Percentiles rank a stretch among this genome's conserved stretches.
Conservation (phyloP, 768 basidiomycete genomes). For the Sporobolomyces roseus region DNA sequence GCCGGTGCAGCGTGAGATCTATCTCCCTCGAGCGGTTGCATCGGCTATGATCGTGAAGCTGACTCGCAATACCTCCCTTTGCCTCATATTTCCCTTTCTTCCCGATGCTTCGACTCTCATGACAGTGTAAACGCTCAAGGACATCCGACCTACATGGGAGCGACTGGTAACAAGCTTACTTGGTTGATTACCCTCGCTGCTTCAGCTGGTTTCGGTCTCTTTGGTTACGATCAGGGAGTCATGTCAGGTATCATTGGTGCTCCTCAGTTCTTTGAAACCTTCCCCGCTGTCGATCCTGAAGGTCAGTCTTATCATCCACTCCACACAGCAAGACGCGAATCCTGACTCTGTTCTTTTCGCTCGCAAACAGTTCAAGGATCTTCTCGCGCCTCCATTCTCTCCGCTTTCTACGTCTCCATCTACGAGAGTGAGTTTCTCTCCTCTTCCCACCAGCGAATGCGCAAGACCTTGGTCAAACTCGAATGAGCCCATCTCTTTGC, state of each 20-base stretch:
- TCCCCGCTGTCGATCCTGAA: constrained; percentile 46
- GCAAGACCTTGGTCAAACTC: too few relatives aligned
- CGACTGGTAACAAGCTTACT: constrained; percentile 14
- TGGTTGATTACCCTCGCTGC: constrained; percentile 29
- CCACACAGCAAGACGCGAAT: too few relatives aligned
- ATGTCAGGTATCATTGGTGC: constrained; percentile 46
- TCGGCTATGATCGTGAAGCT: neutral
- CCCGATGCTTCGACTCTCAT: neutral
- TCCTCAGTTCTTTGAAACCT: constrained; percentile 44
- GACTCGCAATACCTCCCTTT: too few relatives aligned
- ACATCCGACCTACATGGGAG: constrained; percentile 22
- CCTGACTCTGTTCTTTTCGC: too few relatives aligned
- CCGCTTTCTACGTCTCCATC: constrained; percentile 47
- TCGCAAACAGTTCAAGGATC: constrained; percentile 20
- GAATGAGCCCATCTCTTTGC: too few relatives aligned
- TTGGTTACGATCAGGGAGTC: constrained; percentile 47
- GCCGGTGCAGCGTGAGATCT: neutral
- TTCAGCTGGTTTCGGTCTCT: constrained; percentile 23
- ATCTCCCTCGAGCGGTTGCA: neutral
- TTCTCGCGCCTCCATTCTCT: constrained; percentile 36
- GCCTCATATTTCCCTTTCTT: too few relatives aligned
- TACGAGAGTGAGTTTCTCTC: constrained; percentile 34
- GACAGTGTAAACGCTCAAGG: constrained; percentile 15
- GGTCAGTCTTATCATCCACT: too few relatives aligned
- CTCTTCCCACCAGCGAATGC: constrained; percentile 41